Evolutionary conservation across 2,329 filamentous ascomycete species (phyloP), one percentile per base, ranked within the genome.

Genomic region (Epichloe elymi): DNA sequence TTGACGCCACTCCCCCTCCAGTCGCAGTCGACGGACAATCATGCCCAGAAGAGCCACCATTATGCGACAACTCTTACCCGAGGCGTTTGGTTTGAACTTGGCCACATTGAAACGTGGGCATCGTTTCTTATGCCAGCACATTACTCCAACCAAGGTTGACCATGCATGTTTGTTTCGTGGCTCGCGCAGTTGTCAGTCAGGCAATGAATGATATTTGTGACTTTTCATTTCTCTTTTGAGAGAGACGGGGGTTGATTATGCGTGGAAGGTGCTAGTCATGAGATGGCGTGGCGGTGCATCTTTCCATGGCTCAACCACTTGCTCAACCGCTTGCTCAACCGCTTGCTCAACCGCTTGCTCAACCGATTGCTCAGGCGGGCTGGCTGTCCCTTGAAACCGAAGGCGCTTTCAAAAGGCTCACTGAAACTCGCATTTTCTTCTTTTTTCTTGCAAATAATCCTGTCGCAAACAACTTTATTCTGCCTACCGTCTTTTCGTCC

Each of bases 231-330:
- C 26, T 8, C 7, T 26, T 26, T 2, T 26, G 26, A 30, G 7
- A 30, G 26, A 30, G 26, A 30, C 8, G 26, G 26, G 26, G 26
- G 8, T 3, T 30, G 26, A 30, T 30, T 30, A 10, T 30, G 26
- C 26, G 26, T 76, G 72, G 78, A 78, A 78, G 75, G 69, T 70
- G 69, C 72, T 73, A 74, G 68, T 59, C 61, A 59, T 63, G 23
- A 23, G 6, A 23, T 23, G 20, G 26, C 26, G 8, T 30, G 26
- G 26, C 26, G 26, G 26, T 30, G 26, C 26, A 30, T 30, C 26
- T 30, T 30, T 10, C 26, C 26, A 26, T 7, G 23, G 23, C 23
- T 26, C 23, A 26, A 26, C 23, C 7, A 6, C 23, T 20, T 20
- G 19, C 19, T 20, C 19, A 20, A 20, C 3, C 19, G 19, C 19